A percentile compares a stretch with the other conserved stretches of the same genome.
Evolutionary conservation across 2,329 filamentous ascomycete species (phyloP).

Genomic region (Aspergillus aculeatinus): DNA sequence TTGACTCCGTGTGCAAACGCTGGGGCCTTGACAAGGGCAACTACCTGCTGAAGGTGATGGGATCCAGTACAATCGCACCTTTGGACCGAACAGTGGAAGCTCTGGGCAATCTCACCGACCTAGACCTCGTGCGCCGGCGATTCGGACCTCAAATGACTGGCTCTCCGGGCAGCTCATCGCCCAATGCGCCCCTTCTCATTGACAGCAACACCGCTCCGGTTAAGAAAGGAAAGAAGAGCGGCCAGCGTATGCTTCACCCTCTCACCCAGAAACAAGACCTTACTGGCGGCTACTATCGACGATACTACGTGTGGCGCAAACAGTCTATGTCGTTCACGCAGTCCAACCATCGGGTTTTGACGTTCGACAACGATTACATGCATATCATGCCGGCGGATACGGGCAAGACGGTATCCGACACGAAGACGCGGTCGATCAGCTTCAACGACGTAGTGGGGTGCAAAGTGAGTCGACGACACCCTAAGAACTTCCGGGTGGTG

Average conservation of each 20-base stretch:
- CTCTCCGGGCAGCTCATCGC: slow-evolving; percentile 61
- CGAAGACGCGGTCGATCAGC: slow-evolving; percentile 61
- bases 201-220: slow-evolving; percentile 33
- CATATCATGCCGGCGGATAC: slow-evolving; percentile 61
- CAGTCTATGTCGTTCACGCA: slow-evolving; percentile 65
- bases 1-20: slow-evolving; percentile 62
- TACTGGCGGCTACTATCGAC: slow-evolving; percentile 55
- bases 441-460: slow-evolving; percentile 64
- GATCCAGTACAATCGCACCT: slow-evolving; percentile 63
- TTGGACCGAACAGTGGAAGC: slow-evolving; percentile 65
- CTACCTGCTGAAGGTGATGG: slow-evolving; percentile 62
- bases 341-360: slow-evolving; percentile 59
- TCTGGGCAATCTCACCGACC: slow-evolving; percentile 58
- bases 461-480: slow-evolving; percentile 64
- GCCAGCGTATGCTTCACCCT: slow-evolving; percentile 45
- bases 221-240: slow-evolving; percentile 46
- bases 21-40: slow-evolving; percentile 65
- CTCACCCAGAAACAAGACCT: slow-evolving; percentile 50
- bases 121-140: slow-evolving; percentile 62
- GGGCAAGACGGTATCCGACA: slow-evolving; percentile 54
- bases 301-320: slow-evolving; percentile 64
- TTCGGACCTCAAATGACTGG: slow-evolving; percentile 60
- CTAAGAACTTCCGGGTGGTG: slow-evolving; percentile 62
- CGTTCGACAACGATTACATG: slow-evolving; percentile 65
- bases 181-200: slow-evolving; percentile 64